A percentile compares a stretch with the other conserved stretches of the same genome.
phyloP scores from a whole-genome alignment of 2,329 filamentous ascomycete genomes.

The Stemphylium vesicarium region DNA sequence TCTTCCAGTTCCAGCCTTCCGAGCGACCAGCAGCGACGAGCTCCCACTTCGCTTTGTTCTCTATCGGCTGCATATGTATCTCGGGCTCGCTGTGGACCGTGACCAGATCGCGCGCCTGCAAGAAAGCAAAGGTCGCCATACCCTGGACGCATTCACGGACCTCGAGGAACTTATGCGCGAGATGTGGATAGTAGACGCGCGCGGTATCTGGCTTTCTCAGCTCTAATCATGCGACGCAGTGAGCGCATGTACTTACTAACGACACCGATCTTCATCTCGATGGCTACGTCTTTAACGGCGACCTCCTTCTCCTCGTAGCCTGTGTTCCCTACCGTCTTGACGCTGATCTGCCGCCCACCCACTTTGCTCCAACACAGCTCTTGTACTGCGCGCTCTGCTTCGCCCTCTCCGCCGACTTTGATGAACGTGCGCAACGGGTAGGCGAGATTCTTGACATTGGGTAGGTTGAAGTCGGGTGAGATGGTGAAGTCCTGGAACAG shows the following conservation, averaged over 20 bases:
- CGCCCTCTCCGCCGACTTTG: slow-evolving; percentile 3
- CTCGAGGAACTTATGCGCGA: slow-evolving; percentile 13
- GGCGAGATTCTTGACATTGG: slow-evolving; percentile 6
- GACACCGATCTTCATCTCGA: slow-evolving; percentile 21
- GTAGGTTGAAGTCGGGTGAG: slow-evolving; percentile 11
- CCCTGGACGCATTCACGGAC: slow-evolving; percentile 16
- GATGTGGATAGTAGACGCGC: slow-evolving; percentile 11
- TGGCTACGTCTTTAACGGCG: slow-evolving; percentile 9
- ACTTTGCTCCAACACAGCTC: slow-evolving; percentile 11
- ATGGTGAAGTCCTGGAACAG: slow-evolving; percentile 18
- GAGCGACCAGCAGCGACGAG: slow-evolving; percentile 11
- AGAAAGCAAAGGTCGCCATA: slow-evolving; percentile 10
- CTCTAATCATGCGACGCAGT: too few relatives aligned
- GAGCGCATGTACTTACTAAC: slow-evolving; percentile 9
- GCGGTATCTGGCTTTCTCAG: slow-evolving; percentile 11
- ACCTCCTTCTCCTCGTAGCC: slow-evolving; percentile 9
- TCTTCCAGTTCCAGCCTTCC: slow-evolving; percentile 3
- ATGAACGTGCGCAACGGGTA: slow-evolving; percentile 18
- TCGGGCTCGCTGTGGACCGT: neutral
- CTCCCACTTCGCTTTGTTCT: slow-evolving; percentile 15
- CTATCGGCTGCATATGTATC: neutral
- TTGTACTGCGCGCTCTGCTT: slow-evolving; percentile 13
- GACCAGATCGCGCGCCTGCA: slow-evolving; percentile 16
- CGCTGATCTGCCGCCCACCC: slow-evolving; percentile 4
- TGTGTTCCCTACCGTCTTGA: slow-evolving; percentile 5